Percentiles rank a stretch among this genome's conserved stretches.
Conservation (phyloP, 176 grass and related monocot species). For the Microstegium vimineum region DNA sequence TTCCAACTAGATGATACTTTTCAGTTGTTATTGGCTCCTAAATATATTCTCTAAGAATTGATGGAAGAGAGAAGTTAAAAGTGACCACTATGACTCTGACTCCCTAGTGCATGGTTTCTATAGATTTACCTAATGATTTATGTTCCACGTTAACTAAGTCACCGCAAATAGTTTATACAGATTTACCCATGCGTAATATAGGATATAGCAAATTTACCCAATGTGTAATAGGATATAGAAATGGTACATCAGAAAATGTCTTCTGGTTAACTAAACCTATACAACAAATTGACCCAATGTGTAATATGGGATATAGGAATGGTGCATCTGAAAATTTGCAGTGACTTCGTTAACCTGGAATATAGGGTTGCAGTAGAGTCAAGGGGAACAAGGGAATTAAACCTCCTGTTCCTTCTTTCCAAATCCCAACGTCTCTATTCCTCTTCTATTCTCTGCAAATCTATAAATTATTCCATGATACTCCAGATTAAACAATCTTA, state of each 20-base stretch:
- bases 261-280: neutral
- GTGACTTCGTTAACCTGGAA: neutral
- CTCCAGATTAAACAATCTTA: conserved; percentile 17
- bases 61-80: neutral
- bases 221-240: neutral
- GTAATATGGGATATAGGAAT: neutral
- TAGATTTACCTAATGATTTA: neutral
- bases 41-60: neutral
- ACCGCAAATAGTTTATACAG: neutral
- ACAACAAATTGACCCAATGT: neutral
- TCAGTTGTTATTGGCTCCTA: neutral
- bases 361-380: conserved; percentile 33
- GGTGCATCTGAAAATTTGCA: conserved; percentile 8
- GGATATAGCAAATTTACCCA: neutral
- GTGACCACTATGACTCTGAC: neutral
- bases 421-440: conserved; percentile 69
- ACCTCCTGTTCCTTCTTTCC: conserved; percentile 46
- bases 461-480: conserved; percentile 27
- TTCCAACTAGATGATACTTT: neutral
- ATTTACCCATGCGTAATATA: neutral
- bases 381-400: conserved; percentile 69
- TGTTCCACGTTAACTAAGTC: neutral
- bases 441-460: conserved; percentile 62
- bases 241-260: conserved; percentile 10
- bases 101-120: neutral